Percentiles rank a stretch among this genome's conserved stretches.
phyloP scores from a whole-genome alignment of 352 stramenopile species.

The Globisporangium orthogonon region DNA sequence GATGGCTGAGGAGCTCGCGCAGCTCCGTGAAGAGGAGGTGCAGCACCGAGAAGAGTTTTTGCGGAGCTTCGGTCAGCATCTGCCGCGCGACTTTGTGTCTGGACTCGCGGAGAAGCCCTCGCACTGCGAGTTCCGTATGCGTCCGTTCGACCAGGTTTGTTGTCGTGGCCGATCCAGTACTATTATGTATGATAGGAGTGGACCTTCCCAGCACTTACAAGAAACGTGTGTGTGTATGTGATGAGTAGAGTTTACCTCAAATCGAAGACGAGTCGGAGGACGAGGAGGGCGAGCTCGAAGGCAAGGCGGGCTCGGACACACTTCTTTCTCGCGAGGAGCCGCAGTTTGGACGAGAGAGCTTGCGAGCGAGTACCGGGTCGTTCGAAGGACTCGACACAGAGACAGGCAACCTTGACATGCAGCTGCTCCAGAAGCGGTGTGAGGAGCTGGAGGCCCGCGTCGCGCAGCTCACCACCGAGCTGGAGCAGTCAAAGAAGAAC shows the following conservation, averaged over 20 bases:
- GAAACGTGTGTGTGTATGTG: neutral
- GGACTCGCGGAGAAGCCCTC: constrained; percentile 83
- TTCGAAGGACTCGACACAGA: constrained; percentile 11
- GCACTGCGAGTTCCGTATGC: constrained; percentile 85
- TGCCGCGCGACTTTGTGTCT: constrained; percentile 76
- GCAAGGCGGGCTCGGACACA: constrained; percentile 16
- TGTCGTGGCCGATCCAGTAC: neutral
- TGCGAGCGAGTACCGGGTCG: constrained; percentile 22
- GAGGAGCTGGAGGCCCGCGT: constrained; percentile 64
- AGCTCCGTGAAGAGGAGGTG: constrained; percentile 78
- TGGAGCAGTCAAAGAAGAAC: constrained; percentile 69
- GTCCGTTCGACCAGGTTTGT: constrained; percentile 67
- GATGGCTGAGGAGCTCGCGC: constrained; percentile 81
- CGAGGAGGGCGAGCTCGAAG: constrained; percentile 21
- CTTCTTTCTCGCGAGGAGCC: constrained; percentile 7
- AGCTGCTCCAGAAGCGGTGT: constrained; percentile 62
- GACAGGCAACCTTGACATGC: constrained; percentile 24
- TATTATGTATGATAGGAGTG: no score
- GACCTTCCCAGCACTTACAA: neutral
- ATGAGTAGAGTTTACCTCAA: constrained; percentile 44
- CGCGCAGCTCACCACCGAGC: constrained; percentile 49
- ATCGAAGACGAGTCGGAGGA: constrained; percentile 40
- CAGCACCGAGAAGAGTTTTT: constrained; percentile 66
- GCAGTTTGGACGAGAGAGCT: constrained; percentile 11
- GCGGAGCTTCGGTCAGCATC: constrained; percentile 66